Base-by-base conservation (phyloP, 176 grass and related monocot genomes). In the Oryza meridionalis region DNA sequence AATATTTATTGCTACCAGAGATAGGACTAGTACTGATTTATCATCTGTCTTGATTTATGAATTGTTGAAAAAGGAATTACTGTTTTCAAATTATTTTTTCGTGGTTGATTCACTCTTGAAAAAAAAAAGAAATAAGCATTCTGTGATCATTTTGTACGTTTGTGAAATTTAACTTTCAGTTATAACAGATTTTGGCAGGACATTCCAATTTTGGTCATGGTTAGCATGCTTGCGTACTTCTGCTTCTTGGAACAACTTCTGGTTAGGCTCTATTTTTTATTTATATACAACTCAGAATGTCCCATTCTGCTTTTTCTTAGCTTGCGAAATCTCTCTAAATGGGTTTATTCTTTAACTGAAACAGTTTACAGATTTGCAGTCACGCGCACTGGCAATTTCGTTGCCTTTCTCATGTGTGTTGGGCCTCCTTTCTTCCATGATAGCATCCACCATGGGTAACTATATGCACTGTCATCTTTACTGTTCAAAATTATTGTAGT, bases 221-320 rank as follows among this genome's bases (percentile, higher is more conserved):
- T 99, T 78, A 99, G 93, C 96, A 99, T 99, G 93, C 93, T 99
- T 31, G 96, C 96, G 0, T 99, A 99, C 92, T 99, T 99, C 78
- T 99, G 96, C 89, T 99, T 99, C 88, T 88, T 99, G 88, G 96
- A 96, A 87, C 93, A 99, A 89, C 96, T 99, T 91, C 84, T 99
- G 85, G 96, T 99, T 38, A 83, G 96, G 81, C 9, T 50, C 29
- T 35, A 43, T 40, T 88, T 0, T 15, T 77, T 83, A 13, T 59
- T 82, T 77, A 22, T 44, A 85, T 80, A 46, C 51, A 50, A 72
- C 42, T 2, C 69, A 78, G 29, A 59, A 70, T 72, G 38, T 82
- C 27, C 7, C 17, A 8, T 35, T 65, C 31, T 16, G 21, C 26
- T 67, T 58, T 44, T 61, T 81, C 85, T 43, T 64, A n/a, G 7